A percentile compares a stretch with the other conserved stretches of the same genome.
Conservation (phyloP, 1,284 basidiomycete species). For the Papiliotrema fonsecae region DNA sequence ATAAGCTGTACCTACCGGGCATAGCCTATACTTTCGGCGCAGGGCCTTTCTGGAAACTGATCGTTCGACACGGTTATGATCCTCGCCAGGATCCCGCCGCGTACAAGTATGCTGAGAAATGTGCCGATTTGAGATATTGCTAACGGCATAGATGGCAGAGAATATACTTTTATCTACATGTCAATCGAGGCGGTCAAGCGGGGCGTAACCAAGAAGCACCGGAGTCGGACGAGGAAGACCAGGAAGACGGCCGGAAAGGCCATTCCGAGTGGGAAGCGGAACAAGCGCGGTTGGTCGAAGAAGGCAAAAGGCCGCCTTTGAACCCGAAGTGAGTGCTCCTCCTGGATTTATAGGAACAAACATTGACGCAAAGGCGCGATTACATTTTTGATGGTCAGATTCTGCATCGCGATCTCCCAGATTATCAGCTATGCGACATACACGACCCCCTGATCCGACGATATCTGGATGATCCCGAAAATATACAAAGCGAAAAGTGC, state of each 20-base stretch:
- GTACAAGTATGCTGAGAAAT: conserved; percentile 58
- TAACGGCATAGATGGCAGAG: conserved; percentile 81
- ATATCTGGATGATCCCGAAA: conserved; percentile 69
- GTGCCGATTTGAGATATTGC: too few species aligned
- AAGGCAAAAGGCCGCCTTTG: conserved; percentile 29
- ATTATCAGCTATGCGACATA: conserved; percentile 91
- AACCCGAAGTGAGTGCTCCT: conserved; percentile 25
- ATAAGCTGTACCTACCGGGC: conserved; percentile 51
- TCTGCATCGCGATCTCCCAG: conserved; percentile 72
- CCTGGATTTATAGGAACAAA: background rate
- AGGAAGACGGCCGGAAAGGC: conserved; percentile 15
- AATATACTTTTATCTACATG: conserved; percentile 59
- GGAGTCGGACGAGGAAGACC: conserved; percentile 22
- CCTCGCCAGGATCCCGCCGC: conserved; percentile 67
- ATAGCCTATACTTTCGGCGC: conserved; percentile 79
- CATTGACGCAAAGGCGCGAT: conserved; percentile 48
- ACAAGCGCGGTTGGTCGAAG: conserved; percentile 23
- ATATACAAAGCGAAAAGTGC: conserved; percentile 58
- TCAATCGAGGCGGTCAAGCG: conserved; percentile 11
- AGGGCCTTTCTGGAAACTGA: conserved; percentile 87
- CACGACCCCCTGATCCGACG: conserved; percentile 70
- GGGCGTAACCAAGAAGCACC: conserved; percentile 6
- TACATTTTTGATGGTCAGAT: conserved; percentile 86
- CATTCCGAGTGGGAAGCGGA: conserved; percentile 34
- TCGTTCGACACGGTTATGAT: conserved; percentile 84